Percentiles rank a stretch among this genome's conserved stretches.
These are phyloP conservation scores for Coemansia sp. DNA, from an alignment of 192 early-diverging fungal genomes.

Conservation along the genomic window DNA sequence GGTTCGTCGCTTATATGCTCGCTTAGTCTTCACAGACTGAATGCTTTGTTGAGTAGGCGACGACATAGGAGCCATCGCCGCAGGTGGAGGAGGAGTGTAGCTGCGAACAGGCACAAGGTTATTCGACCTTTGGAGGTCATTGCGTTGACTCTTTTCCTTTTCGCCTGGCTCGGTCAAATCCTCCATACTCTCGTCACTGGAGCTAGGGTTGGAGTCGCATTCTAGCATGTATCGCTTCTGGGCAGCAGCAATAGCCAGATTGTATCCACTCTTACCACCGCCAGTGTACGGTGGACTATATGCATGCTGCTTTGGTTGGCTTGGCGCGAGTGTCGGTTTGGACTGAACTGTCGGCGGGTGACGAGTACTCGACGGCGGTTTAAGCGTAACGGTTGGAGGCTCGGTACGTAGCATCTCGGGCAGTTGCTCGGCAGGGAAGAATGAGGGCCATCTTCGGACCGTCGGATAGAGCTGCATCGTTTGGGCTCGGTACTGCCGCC, in stretches of 20 bases:
- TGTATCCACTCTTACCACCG: constrained; percentile 41
- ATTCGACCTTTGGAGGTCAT: background rate
- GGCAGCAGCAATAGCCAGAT: constrained; percentile 13
- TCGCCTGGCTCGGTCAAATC: background rate
- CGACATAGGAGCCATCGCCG: background rate
- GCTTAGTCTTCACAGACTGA: constrained; percentile 3
- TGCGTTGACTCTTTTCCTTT: background rate
- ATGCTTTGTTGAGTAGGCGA: background rate
- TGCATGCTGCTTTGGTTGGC: background rate
- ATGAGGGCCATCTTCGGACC: constrained; percentile 26
- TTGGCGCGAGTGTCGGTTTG: background rate
- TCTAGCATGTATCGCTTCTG: constrained; percentile 5
- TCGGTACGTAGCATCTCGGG: background rate
- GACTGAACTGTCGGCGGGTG: background rate
- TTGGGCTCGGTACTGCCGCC: constrained; percentile 27
- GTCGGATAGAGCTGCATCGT: constrained; percentile 17
- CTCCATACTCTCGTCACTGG: background rate
- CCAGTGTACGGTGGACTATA: background rate
- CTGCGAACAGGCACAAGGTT: background rate
- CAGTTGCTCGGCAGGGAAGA: constrained; percentile 13
- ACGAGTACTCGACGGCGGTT: background rate
- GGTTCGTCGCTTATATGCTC: background rate
- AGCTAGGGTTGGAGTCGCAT: background rate
- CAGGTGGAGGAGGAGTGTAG: background rate
- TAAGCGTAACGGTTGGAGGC: background rate